These are phyloP conservation scores for Jacaranda mimosifolia DNA, from an alignment of 257 asterid species.

Conservation along the genomic window DNA sequence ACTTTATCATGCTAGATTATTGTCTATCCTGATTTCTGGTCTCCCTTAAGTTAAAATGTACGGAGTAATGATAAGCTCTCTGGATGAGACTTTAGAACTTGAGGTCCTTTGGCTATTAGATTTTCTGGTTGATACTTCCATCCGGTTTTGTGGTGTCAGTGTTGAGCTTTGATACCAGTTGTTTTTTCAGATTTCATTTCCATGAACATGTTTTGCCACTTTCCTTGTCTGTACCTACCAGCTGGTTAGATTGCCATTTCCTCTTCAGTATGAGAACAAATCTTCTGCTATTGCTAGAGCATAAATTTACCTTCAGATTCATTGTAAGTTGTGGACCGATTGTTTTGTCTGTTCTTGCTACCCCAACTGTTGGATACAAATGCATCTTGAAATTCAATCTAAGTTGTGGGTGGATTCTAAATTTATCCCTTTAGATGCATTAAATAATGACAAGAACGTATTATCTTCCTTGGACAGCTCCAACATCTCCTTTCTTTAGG, in stretches of 20 bases:
- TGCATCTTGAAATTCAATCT: slow-evolving; percentile 10
- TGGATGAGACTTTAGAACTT: slow-evolving; percentile 20
- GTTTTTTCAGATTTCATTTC: neutral
- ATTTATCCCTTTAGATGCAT: neutral
- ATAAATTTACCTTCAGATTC: slow-evolving; percentile 12
- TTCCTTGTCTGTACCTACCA: neutral
- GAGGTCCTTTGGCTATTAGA: neutral
- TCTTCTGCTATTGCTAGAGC: neutral
- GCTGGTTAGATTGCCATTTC: slow-evolving; percentile 21
- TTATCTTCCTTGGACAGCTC: neutral
- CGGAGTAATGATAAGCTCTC: slow-evolving; percentile 6
- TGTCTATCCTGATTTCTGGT: neutral
- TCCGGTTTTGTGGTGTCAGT: slow-evolving; percentile 22
- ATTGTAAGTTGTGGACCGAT: neutral
- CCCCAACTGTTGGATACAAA: neutral
- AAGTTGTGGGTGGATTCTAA: neutral
- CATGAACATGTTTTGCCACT: neutral
- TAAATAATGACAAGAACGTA: slow-evolving; percentile 1
- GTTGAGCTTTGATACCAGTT: neutral
- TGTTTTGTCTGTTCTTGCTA: too few species aligned
- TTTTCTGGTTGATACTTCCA: neutral
- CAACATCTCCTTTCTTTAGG: neutral
- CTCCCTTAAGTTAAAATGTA: neutral
- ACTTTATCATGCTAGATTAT: neutral
- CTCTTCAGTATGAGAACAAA: neutral